Evolutionary conservation across 306 rosid genomes (phyloP).

Genomic region (Styphnolobium japonicum): DNA sequence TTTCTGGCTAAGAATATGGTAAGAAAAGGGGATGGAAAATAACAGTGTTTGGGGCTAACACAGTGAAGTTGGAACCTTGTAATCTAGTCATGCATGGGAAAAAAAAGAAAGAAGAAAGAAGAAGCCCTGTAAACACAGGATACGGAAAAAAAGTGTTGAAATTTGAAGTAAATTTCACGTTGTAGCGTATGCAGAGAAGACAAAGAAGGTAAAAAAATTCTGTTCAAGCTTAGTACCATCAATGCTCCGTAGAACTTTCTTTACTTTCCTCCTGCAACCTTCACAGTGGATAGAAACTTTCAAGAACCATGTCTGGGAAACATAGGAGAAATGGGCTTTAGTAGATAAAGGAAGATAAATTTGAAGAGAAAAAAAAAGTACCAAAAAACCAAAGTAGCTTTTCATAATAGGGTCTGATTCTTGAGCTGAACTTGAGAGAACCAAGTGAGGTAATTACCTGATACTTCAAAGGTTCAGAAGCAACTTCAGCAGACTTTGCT

Average conservation of each 20-base stretch:
- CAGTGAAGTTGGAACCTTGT: not conserved
- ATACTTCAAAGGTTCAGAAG: slow-evolving; percentile 47
- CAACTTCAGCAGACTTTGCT: slow-evolving; percentile 34
- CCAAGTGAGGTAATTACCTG: slow-evolving; percentile 33
- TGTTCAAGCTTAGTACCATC: slow-evolving; percentile 54
- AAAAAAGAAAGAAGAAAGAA: not conserved
- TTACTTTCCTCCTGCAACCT: slow-evolving; percentile 84
- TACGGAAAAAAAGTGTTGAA: not conserved
- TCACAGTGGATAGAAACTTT: slow-evolving; percentile 86
- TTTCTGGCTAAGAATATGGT: not conserved
- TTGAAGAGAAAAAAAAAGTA: not conserved
- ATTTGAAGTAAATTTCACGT: slow-evolving; percentile 8
- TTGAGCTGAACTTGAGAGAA: not conserved
- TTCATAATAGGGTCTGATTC: not conserved
- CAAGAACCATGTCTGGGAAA: slow-evolving; percentile 67
- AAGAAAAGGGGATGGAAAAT: not conserved
- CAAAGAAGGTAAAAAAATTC: not conserved
- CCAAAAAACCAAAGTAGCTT: not conserved
- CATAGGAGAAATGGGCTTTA: not conserved
- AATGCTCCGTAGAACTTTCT: slow-evolving; percentile 72
- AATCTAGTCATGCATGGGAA: slow-evolving; percentile 27
- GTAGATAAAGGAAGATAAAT: not conserved
- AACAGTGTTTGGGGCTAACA: not conserved
- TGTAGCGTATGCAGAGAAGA: not conserved
- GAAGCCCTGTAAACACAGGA: not conserved